phyloP scores from a whole-genome alignment of 2,329 filamentous ascomycete genomes.

The Aotearoamyces nothofagi region DNA sequence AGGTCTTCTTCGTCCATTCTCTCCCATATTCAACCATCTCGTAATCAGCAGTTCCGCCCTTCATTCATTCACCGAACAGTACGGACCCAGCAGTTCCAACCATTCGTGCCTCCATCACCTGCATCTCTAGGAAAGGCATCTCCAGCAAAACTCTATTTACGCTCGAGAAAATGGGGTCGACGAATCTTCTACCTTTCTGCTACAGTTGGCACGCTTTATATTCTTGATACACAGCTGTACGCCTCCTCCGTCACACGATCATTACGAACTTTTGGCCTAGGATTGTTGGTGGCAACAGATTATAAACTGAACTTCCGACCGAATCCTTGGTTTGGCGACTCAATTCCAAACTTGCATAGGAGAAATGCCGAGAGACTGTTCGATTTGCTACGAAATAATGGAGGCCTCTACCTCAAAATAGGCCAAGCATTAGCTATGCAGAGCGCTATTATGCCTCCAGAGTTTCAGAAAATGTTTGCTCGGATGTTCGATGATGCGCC shows the following conservation, averaged over 20 bases:
- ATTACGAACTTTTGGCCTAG: slow-evolving; percentile 65
- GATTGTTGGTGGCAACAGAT: slow-evolving; percentile 70
- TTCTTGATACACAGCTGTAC: slow-evolving; percentile 60
- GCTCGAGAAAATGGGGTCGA: slow-evolving; percentile 61
- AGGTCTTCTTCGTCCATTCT: no score
- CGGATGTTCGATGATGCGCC: slow-evolving; percentile 97
- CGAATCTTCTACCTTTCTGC: slow-evolving; percentile 49
- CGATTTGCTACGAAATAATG: slow-evolving; percentile 69
- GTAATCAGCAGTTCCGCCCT: no score
- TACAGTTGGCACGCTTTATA: slow-evolving; percentile 45
- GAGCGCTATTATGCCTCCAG: slow-evolving; percentile 78
- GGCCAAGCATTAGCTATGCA: slow-evolving; percentile 98
- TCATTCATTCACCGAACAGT: no score
- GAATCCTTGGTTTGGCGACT: slow-evolving; percentile 57
- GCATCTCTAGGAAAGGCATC: slow-evolving; percentile 59
- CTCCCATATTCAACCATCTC: no score
- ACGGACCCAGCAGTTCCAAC: slow-evolving; percentile 43
- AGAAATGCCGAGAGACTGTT: slow-evolving; percentile 77
- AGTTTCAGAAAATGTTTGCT: slow-evolving; percentile 92
- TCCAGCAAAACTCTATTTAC: slow-evolving; percentile 55
- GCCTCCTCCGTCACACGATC: slow-evolving; percentile 68
- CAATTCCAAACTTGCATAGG: slow-evolving; percentile 62
- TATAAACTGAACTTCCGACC: slow-evolving; percentile 95
- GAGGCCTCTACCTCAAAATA: slow-evolving; percentile 92
- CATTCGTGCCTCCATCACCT: slow-evolving; percentile 64